Base-by-base conservation (phyloP, 805 yeast genomes). In the Kazachstania taianensis region DNA sequence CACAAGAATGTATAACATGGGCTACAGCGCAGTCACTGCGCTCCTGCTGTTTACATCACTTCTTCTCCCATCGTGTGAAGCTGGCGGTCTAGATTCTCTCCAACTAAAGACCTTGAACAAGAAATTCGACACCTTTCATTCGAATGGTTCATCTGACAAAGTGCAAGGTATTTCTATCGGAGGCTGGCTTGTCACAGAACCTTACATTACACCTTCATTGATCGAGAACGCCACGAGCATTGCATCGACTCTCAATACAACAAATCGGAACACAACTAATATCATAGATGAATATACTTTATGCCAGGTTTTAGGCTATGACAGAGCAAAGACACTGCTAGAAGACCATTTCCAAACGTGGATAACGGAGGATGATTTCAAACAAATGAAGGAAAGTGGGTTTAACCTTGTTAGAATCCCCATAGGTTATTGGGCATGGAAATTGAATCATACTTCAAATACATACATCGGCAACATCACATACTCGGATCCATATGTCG, bases 341-440 rank as follows among this genome's bases (percentile, higher is more conserved):
- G 54, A 62, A 24, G 35, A 52, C 1, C 86, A 79, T 51, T 78
- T 78, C 77, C 56, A 62, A 4, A 55, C 73, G 0, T 78, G 73
- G 67, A 71, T 73, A 41, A 71, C 67, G 6, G 82, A 77, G 46
- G 50, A 62, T 3, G 85, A 79, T 53, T 73, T 79, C 42, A 47
- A 54, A 19, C 60, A 63, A 27, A 77, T 78, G 20, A 63, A 63
- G 35, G 48, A 48, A 3, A 62, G 61, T 45, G 85, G 84, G 0
- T 68, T 79, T 42, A 78, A 80, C 48, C 63, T 78, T 51, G 84
- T 81, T n/a, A 61, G 92, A 33, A 68, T 82, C 25, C 92, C 92
- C 1, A 70, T 81, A 33, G 89, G 89, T 2, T 81, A 81, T 54
- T 82, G 94, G 92, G 83, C 87, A 1, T 78, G 77, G 59, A 66